Percentiles rank a stretch among this genome's conserved stretches.
phyloP scores from a whole-genome alignment of 108 stramenopile species.

The Skeletonema grethae region DNA sequence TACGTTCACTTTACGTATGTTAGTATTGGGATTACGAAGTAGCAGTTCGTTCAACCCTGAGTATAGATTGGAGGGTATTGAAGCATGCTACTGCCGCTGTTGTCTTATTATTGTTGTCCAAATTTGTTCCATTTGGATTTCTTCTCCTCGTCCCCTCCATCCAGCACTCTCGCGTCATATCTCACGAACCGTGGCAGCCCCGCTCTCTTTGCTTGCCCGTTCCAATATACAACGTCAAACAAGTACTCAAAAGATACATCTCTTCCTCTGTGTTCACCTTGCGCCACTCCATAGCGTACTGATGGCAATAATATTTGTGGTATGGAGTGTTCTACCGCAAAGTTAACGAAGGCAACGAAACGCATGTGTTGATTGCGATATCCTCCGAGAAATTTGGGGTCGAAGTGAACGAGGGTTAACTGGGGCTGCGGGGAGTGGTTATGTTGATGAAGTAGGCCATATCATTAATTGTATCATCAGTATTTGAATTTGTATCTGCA shows the following conservation, averaged over 20 bases:
- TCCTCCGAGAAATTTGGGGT: constrained; percentile 61
- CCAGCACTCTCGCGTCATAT: neutral
- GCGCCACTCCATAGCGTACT: constrained; percentile 45
- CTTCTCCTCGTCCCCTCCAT: neutral
- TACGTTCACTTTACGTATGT: constrained; percentile 25
- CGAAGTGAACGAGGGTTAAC: constrained; percentile 15
- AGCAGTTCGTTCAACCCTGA: constrained; percentile 19
- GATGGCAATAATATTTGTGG: constrained; percentile 60
- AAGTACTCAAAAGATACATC: constrained; percentile 1
- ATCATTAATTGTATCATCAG: too few relatives aligned
- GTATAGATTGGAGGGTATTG: constrained; percentile 21
- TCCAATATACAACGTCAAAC: constrained; percentile 1
- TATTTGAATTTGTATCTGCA: too few relatives aligned
- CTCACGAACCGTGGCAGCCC: neutral
- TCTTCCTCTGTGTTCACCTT: neutral
- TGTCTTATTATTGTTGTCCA: neutral
- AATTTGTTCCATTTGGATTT: neutral
- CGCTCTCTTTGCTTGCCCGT: neutral
- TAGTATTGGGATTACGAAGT: constrained; percentile 24
- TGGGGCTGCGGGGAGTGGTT: neutral
- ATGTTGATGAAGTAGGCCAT: too few relatives aligned
- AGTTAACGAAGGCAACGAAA: constrained; percentile 54
- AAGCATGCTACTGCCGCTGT: constrained; percentile 14
- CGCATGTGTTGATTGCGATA: constrained; percentile 80
- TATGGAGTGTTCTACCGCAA: constrained; percentile 47